These are phyloP conservation scores for Thraustochytrium sp. DNA, from an alignment of 352 stramenopile species.

Conservation along the genomic window DNA sequence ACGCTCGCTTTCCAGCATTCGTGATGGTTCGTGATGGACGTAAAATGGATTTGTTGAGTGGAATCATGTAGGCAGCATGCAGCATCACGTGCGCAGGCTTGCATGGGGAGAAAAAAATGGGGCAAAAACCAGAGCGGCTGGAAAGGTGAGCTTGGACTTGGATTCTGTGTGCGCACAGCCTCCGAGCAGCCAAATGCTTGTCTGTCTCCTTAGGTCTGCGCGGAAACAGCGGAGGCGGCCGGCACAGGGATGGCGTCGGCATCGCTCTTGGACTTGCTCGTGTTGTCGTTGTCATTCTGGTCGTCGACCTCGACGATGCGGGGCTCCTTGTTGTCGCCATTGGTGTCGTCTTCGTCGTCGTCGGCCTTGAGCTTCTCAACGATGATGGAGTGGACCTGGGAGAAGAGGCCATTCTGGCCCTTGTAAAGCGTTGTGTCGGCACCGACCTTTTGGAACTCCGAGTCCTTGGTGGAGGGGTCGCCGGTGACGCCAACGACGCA, in stretches of 20 bases:
- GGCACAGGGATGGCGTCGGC: background rate
- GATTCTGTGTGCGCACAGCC: too few species aligned
- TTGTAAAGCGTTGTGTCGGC: conserved; percentile 17
- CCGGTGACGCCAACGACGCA: conserved; percentile 26
- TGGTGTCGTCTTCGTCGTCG: background rate
- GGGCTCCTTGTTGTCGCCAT: background rate
- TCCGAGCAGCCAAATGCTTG: too few species aligned
- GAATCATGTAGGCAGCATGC: too few species aligned
- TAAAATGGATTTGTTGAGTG: too few species aligned
- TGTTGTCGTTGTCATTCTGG: background rate
- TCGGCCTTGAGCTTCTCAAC: background rate
- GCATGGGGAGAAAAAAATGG: too few species aligned
- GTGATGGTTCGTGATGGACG: too few species aligned
- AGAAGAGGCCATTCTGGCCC: background rate
- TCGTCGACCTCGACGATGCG: background rate
- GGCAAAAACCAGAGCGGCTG: too few species aligned
- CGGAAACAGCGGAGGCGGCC: too few species aligned
- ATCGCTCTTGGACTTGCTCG: background rate
- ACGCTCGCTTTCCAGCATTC: too few species aligned
- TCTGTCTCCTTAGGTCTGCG: too few species aligned
- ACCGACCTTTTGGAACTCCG: background rate
- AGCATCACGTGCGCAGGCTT: too few species aligned
- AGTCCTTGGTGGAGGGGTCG: background rate
- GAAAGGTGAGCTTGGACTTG: too few species aligned
- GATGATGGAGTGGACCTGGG: conserved; percentile 13